These are phyloP conservation scores for Samsoniella hepiali DNA, from an alignment of 2,329 filamentous ascomycete genomes.

Conservation along the genomic window DNA sequence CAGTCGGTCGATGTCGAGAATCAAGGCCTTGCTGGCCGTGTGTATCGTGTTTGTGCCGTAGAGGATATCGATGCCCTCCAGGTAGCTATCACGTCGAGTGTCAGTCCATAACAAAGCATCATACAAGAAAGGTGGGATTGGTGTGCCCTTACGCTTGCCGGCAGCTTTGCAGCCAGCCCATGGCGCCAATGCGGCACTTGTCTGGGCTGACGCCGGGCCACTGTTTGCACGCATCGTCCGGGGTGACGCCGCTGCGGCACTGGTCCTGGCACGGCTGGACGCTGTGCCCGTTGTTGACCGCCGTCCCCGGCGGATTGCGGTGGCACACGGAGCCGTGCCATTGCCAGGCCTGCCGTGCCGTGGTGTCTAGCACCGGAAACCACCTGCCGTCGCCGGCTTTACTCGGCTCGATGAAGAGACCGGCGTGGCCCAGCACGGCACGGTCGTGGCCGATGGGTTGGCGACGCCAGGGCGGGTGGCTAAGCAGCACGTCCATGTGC, in stretches of 20 bases:
- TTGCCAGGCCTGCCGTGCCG: conserved; percentile 23
- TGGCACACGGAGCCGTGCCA: conserved; percentile 30
- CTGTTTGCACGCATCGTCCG: conserved; percentile 20
- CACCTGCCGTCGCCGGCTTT: conserved; percentile 14
- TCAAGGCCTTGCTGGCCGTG: conserved; percentile 23
- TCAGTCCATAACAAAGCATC: background rate
- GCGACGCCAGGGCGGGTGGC: conserved; percentile 17
- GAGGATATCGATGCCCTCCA: conserved; percentile 30
- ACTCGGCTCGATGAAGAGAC: conserved; percentile 11
- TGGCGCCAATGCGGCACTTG: conserved; percentile 26
- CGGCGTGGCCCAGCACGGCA: background rate
- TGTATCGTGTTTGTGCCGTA: conserved; percentile 31
- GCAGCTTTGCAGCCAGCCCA: conserved; percentile 33
- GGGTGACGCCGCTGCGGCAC: conserved; percentile 22
- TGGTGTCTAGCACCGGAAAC: conserved; percentile 5
- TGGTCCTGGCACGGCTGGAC: conserved; percentile 23
- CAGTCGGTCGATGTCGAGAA: conserved; percentile 21
- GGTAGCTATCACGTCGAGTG: conserved; percentile 23
- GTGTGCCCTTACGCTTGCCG: conserved; percentile 27
- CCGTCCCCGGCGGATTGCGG: conserved; percentile 19
- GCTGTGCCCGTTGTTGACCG: background rate
- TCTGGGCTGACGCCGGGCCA: conserved; percentile 24
- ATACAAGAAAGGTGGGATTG: too few relatives aligned
- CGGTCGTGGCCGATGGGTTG: background rate
- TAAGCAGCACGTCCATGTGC: conserved; percentile 27